These are phyloP conservation scores for Melocanna baccifera DNA, from an alignment of 176 grass and related monocot species.

Conservation along the genomic window DNA sequence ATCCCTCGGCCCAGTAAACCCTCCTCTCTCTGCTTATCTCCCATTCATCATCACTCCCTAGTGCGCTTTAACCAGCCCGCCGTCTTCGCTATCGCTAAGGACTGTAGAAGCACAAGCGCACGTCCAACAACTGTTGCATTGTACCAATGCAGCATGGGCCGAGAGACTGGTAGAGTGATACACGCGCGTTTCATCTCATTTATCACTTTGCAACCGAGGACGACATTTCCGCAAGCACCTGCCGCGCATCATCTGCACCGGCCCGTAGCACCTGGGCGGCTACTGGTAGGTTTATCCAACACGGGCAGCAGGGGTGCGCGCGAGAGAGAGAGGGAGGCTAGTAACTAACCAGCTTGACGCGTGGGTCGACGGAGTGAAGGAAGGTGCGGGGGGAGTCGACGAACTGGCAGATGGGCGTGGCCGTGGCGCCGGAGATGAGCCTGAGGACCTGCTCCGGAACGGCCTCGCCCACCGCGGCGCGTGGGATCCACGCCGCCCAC, in stretches of 20 bases:
- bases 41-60: neutral
- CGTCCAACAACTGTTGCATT: neutral
- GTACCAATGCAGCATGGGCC: neutral
- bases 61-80: neutral
- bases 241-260: neutral
- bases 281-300: neutral
- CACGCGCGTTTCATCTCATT: neutral
- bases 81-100: neutral
- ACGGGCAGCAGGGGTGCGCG: neutral
- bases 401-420: slow-evolving; percentile 89
- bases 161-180: neutral
- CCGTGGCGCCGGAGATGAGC: slow-evolving; percentile 82
- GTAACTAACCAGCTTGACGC: slow-evolving; percentile 79
- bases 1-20: neutral
- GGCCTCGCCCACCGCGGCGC: slow-evolving; percentile 22
- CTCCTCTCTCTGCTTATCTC: neutral
- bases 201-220: neutral
- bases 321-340: neutral
- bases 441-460: slow-evolving; percentile 66
- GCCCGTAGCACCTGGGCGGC: neutral
- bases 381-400: slow-evolving; percentile 80
- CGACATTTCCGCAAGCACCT: slow-evolving; percentile 4
- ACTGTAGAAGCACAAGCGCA: neutral
- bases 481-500: slow-evolving; percentile 76
- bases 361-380: slow-evolving; percentile 85